These are phyloP conservation scores for Pseudogymnoascus sp. DNA, from an alignment of 2,329 filamentous ascomycete species.

Conservation along the genomic window DNA sequence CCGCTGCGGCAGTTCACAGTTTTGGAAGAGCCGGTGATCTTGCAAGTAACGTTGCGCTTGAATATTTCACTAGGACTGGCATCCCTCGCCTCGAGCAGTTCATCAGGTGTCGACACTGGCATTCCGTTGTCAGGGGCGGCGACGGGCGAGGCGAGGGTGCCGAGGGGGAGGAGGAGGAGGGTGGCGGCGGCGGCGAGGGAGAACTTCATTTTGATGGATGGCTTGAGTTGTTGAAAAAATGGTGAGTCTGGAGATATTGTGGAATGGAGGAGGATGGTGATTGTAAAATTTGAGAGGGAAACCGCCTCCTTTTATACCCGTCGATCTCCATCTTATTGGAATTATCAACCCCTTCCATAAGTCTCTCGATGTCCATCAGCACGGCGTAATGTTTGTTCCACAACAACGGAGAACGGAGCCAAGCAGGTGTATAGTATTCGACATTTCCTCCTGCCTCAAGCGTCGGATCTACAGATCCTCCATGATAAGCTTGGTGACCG, in stretches of 20 bases:
- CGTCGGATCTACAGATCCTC: background rate
- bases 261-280: background rate
- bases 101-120: background rate
- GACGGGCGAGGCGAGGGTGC: background rate
- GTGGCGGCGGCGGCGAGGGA: background rate
- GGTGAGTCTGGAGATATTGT: background rate
- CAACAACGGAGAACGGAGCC: background rate
- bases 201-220: background rate
- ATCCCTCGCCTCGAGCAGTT: background rate
- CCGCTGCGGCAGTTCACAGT: background rate
- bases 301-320: background rate
- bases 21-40: background rate
- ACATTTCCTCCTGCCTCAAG: background rate
- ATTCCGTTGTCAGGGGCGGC: background rate
- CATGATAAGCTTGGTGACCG: background rate
- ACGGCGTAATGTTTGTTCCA: background rate
- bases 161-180: background rate
- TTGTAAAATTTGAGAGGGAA: background rate
- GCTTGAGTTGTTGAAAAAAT: background rate
- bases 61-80: background rate
- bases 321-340: background rate
- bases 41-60: background rate
- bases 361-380: background rate
- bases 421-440: background rate
- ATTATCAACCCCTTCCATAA: background rate